Evolutionary conservation across 1,139 yeast species (phyloP).

Genomic region (Yamadazyma taylorii): DNA sequence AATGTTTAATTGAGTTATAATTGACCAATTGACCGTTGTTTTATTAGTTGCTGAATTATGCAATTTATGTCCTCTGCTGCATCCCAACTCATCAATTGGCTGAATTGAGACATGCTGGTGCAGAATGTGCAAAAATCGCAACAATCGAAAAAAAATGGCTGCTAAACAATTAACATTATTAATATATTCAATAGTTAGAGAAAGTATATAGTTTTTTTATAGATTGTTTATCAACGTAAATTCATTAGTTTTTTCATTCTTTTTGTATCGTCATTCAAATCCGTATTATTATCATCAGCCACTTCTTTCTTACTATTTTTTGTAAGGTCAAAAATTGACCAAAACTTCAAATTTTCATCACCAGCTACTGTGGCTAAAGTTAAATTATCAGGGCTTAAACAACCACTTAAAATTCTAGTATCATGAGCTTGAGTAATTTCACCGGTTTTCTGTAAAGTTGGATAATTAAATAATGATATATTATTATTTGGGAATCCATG

Average conservation of each 20-base stretch:
- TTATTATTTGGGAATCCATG: constrained; percentile 93
- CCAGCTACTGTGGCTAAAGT: constrained; percentile 95
- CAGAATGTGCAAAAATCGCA: too few relatives aligned
- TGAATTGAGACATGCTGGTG: too few relatives aligned
- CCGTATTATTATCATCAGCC: constrained; percentile 38
- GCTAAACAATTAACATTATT: too few relatives aligned
- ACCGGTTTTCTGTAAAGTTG: constrained; percentile 83
- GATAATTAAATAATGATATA: constrained; percentile 81
- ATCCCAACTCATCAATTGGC: too few relatives aligned
- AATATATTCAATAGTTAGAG: too few relatives aligned
- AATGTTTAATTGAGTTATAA: too few relatives aligned
- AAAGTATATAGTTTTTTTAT: too few relatives aligned
- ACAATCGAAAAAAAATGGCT: too few relatives aligned
- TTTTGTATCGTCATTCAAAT: constrained; percentile 19
- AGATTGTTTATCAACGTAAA: too few relatives aligned
- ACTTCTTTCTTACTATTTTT: constrained; percentile 27
- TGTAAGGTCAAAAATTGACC: constrained; percentile 78
- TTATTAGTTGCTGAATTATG: too few relatives aligned
- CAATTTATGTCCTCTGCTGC: too few relatives aligned
- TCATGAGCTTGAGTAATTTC: constrained; percentile 89
- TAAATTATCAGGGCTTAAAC: constrained; percentile 85
- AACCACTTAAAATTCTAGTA: constrained; percentile 79
- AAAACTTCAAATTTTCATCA: constrained; percentile 94
- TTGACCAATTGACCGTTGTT: too few relatives aligned
- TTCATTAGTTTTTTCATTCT: constrained; percentile 29